Percentiles rank a stretch among this genome's conserved stretches.
phyloP scores from a whole-genome alignment of 495 filamentous ascomycete genomes.

The Penicillium flavigenum region DNA sequence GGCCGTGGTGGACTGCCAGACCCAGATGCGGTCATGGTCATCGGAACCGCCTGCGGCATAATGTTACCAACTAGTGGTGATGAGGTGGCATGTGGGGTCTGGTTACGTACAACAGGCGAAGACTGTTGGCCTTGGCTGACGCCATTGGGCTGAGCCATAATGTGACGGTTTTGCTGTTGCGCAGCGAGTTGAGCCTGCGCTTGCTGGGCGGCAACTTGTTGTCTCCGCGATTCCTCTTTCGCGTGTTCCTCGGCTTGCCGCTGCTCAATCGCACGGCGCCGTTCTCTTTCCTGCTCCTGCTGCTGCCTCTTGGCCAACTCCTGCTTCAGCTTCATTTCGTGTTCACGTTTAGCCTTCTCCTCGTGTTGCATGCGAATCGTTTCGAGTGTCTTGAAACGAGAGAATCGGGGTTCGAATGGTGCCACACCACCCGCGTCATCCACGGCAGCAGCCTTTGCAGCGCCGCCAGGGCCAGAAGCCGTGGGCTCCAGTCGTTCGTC shows the following conservation, averaged over 20 bases:
- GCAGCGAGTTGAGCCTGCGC: constrained; percentile 50
- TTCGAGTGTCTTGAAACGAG: constrained; percentile 84
- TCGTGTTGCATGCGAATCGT: constrained; percentile 76
- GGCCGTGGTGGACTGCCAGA: constrained; percentile 75
- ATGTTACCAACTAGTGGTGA: constrained; percentile 68
- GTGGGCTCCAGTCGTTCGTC: constrained; percentile 76
- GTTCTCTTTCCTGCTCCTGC: constrained; percentile 47
- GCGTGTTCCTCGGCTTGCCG: constrained; percentile 51
- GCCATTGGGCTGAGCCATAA: constrained; percentile 54
- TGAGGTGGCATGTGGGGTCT: constrained; percentile 74
- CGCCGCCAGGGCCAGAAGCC: constrained; percentile 53
- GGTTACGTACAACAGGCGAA: constrained; percentile 75
- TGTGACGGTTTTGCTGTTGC: constrained; percentile 48
- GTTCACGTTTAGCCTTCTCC: constrained; percentile 63
- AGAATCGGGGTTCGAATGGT: constrained; percentile 82
- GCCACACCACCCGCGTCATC: constrained; percentile 70
- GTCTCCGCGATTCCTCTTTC: constrained; percentile 46
- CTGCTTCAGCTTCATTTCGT: constrained; percentile 62
- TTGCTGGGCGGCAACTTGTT: constrained; percentile 48
- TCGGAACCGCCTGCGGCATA: constrained; percentile 61
- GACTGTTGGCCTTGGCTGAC: constrained; percentile 70
- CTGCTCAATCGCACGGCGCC: constrained; percentile 42
- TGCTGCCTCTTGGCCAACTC: constrained; percentile 49
- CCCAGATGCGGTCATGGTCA: constrained; percentile 76
- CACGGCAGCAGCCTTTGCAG: constrained; percentile 61